These are phyloP conservation scores for Aristolochia californica DNA, from an alignment of 164 flowering plant genomes.

Conservation along the genomic window DNA sequence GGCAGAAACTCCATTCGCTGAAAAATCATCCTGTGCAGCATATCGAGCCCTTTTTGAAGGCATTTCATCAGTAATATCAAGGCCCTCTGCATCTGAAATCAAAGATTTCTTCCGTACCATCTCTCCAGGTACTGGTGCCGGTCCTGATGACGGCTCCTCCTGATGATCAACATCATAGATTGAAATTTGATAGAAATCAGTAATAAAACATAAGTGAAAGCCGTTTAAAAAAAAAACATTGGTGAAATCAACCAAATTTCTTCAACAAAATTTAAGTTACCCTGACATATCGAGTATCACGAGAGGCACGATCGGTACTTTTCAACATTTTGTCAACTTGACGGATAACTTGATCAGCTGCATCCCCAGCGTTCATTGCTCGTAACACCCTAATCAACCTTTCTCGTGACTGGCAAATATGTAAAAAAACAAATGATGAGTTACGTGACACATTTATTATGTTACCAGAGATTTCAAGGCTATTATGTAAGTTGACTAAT, in stretches of 20 bases:
- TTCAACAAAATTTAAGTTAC: conserved; percentile 22
- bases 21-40: conserved; percentile 31
- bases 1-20: conserved; percentile 45
- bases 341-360: conserved; percentile 88
- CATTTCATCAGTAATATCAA: conserved; percentile 27
- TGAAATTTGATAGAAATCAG: neutral
- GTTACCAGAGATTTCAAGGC: too few relatives aligned
- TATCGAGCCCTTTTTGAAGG: conserved; percentile 43
- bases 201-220: neutral
- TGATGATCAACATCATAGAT: conserved; percentile 12
- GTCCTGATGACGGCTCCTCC: conserved; percentile 55
- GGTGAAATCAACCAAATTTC: neutral
- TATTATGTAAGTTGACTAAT: neutral
- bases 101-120: conserved; percentile 39
- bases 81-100: conserved; percentile 40
- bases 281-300: conserved; percentile 55
- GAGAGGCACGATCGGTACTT: conserved; percentile 56
- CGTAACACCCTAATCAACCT: conserved; percentile 60
- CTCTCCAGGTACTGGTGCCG: conserved; percentile 31
- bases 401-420: conserved; percentile 71
- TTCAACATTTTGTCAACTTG: conserved; percentile 79
- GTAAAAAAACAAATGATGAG: neutral
- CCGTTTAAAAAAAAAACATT: too few relatives aligned
- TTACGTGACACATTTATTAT: too few relatives aligned
- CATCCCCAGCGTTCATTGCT: conserved; percentile 95